Percentiles rank a stretch among this genome's conserved stretches.
Conservation (phyloP, 2,329 filamentous ascomycete species). For the Podosphaera xanthii region DNA sequence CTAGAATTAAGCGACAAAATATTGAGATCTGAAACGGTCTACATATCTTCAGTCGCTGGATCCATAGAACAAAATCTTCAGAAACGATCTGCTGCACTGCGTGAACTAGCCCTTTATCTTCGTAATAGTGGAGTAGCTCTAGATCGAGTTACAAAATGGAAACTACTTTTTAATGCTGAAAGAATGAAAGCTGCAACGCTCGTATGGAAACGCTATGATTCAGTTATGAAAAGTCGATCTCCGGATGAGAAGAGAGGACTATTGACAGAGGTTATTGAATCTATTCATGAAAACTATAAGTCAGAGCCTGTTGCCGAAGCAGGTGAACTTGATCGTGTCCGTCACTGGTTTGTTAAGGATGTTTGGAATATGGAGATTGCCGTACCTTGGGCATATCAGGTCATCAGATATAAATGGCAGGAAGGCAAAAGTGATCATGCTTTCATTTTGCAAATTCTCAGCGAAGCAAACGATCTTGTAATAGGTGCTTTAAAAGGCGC, state of each 20-base stretch:
- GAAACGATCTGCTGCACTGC: slow-evolving; percentile 47
- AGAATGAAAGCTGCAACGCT: slow-evolving; percentile 60
- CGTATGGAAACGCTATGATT: slow-evolving; percentile 65
- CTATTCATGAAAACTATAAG: slow-evolving; percentile 56
- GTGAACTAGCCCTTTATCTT: slow-evolving; percentile 52
- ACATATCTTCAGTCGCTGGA: slow-evolving; percentile 48
- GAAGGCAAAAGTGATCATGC: slow-evolving; percentile 32
- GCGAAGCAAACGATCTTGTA: slow-evolving; percentile 56
- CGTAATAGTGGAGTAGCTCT: slow-evolving; percentile 41
- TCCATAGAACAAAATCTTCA: slow-evolving; percentile 65
- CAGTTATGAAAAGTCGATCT: slow-evolving; percentile 34
- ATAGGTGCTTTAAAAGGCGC: slow-evolving; percentile 37
- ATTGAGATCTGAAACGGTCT: slow-evolving; percentile 50
- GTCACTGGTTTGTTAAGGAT: slow-evolving; percentile 72
- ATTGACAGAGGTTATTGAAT: slow-evolving; percentile 50
- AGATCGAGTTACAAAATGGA: slow-evolving; percentile 49
- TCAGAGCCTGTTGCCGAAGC: slow-evolving; percentile 37
- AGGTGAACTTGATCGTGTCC: slow-evolving; percentile 55
- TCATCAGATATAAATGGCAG: slow-evolving; percentile 49
- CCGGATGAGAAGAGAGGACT: slow-evolving; percentile 43
- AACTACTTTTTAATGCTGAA: slow-evolving; percentile 70
- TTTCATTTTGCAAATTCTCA: slow-evolving; percentile 16
- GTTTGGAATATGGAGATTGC: slow-evolving; percentile 50
- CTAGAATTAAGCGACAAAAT: slow-evolving; percentile 62
- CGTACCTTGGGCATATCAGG: slow-evolving; percentile 56